Evolutionary conservation across 2,329 filamentous ascomycete species (phyloP).

Genomic region (Drechslerella coelobrocha): DNA sequence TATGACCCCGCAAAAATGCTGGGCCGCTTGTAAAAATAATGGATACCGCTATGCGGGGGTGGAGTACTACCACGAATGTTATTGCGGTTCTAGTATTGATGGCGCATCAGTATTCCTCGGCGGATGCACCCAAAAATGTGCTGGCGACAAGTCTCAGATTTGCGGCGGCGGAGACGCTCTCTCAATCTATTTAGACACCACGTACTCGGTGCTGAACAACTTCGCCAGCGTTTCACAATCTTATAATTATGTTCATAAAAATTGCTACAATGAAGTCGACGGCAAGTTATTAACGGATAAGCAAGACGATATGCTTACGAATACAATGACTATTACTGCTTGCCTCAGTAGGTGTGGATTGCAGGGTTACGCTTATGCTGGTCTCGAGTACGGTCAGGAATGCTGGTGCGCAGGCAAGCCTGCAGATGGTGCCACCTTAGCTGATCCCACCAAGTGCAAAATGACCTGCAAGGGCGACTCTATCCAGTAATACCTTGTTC

Average conservation of each 20-base stretch:
- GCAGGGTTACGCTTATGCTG: conserved; percentile 41
- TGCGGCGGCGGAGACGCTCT: conserved; percentile 4
- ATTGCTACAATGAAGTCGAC: conserved; percentile 27
- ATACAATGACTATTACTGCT: conserved; percentile 37
- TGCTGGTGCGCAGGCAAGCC: conserved; percentile 42
- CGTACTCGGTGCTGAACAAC: conserved; percentile 18
- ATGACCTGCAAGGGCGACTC: conserved; percentile 29
- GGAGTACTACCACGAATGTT: conserved; percentile 38
- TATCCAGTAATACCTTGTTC: conserved; percentile 10
- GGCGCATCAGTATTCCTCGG: conserved; percentile 15
- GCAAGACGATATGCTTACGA: conserved; percentile 19
- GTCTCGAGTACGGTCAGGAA: conserved; percentile 40
- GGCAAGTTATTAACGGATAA: conserved; percentile 39
- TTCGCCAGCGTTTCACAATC: conserved; percentile 16
- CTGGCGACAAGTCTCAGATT: conserved; percentile 4
- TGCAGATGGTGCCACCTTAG: conserved; percentile 1
- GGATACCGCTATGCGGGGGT: conserved; percentile 41
- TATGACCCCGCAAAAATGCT: conserved; percentile 43
- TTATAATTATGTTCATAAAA: conserved; percentile 22
- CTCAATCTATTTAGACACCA: conserved; percentile 28
- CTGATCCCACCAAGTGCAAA: conserved; percentile 23
- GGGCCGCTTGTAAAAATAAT: conserved; percentile 45
- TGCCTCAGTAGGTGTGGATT: conserved; percentile 36
- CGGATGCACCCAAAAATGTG: conserved; percentile 33
- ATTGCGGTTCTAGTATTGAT: conserved; percentile 31